Conservation (phyloP, 305 asterid species). For the Fraxinus paxiana region DNA sequence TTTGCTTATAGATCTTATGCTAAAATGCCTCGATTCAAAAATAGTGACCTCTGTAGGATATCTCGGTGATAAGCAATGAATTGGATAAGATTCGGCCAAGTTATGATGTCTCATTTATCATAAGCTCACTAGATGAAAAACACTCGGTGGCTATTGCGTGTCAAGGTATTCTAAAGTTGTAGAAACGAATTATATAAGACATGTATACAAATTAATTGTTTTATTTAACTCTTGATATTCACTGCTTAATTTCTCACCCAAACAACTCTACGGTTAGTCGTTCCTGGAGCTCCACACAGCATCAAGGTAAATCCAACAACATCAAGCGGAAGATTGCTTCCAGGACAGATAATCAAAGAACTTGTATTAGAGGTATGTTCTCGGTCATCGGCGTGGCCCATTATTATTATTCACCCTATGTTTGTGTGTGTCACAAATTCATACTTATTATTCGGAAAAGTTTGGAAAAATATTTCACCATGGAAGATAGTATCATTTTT, state of each 20-base stretch:
- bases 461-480: background rate
- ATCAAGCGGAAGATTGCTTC: conserved; percentile 34
- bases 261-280: conserved; percentile 33
- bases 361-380: conserved; percentile 43
- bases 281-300: conserved; percentile 45
- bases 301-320: conserved; percentile 26
- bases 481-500: background rate
- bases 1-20: conserved; percentile 5
- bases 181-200: background rate
- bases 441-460: background rate
- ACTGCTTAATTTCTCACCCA: conserved; percentile 15
- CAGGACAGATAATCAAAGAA: conserved; percentile 48
- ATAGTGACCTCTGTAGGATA: conserved; percentile 33
- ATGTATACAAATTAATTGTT: background rate
- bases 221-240: background rate
- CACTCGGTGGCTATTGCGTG: conserved; percentile 39
- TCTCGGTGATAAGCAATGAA: conserved; percentile 29
- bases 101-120: conserved; percentile 40
- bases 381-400: background rate
- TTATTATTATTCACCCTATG: background rate
- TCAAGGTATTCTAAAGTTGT: conserved; percentile 35
- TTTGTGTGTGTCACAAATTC: background rate
- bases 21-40: conserved; percentile 11
- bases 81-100: conserved; percentile 52
- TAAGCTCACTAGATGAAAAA: conserved; percentile 39